These are phyloP conservation scores for Leptodontidium sp. DNA, from an alignment of 2,329 filamentous ascomycete species.

Conservation along the genomic window DNA sequence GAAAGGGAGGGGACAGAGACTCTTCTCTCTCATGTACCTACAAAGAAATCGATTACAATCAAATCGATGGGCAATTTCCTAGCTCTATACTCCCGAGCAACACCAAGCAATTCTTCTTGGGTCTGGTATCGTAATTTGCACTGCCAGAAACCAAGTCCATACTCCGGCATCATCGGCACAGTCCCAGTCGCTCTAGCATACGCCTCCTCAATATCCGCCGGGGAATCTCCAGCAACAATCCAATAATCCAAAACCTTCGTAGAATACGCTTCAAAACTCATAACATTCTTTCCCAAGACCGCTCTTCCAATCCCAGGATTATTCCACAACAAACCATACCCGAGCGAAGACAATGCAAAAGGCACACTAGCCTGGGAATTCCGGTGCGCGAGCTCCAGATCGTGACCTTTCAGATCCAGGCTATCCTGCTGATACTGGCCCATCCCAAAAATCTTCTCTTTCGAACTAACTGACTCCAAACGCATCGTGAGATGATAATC, in stretches of 20 bases:
- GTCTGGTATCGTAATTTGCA: conserved; percentile 72
- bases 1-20: no score
- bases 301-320: conserved; percentile 69
- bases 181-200: conserved; percentile 66
- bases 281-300: conserved; percentile 67
- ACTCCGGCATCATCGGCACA: conserved; percentile 73
- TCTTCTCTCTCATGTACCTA: conserved; percentile 8
- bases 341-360: conserved; percentile 65
- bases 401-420: conserved; percentile 68
- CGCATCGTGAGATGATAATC: conserved; percentile 66
- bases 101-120: conserved; percentile 67
- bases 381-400: conserved; percentile 70
- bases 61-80: conserved; percentile 66
- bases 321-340: conserved; percentile 73
- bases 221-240: conserved; percentile 65
- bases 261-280: conserved; percentile 67
- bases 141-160: conserved; percentile 74
- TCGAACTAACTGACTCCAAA: conserved; percentile 61
- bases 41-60: conserved; percentile 73
- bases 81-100: conserved; percentile 66
- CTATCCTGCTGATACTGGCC: conserved; percentile 72
- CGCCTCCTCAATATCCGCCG: conserved; percentile 61
- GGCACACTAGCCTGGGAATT: conserved; percentile 73
- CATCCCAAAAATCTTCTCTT: conserved; percentile 73
- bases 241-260: conserved; percentile 69